Base-by-base conservation (phyloP, 1,284 basidiomycete species). In the Pulveroboletus ridleyi region DNA sequence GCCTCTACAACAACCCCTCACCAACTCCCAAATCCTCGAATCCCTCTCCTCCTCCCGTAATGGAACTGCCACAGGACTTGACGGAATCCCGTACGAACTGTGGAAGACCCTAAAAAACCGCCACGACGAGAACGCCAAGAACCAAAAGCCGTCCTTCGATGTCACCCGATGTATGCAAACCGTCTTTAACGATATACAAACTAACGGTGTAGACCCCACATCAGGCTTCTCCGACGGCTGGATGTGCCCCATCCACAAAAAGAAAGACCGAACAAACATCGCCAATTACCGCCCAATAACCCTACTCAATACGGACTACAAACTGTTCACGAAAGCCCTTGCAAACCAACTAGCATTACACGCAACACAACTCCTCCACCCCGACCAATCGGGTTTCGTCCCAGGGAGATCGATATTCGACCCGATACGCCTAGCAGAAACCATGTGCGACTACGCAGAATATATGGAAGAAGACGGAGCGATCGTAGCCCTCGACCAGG, bases 191-290 rank as follows among this genome's bases (percentile, higher is more conserved):
- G 29, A 69, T 7, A 69, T 69, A 2, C 57, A 69, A 39, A 3
- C 2, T 8, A 4, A 46, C 18, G 10, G n/a, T 0, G 8, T 14
- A 0, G 18, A 29, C 1, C 42, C 42, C 42, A 10, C 42, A 7
- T 10, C 42, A 14, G 10, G 10, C 44, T 65, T 65, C 35, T 49
- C 62, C 0, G 4, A 2, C 0, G 61, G 69, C 0, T 66, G 66
- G 63, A 70, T 70, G 66, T 66, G 58, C 39, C 69, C 62, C 0
- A 10, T 70, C 0, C 70, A 62, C 15, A 69, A 64, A 41, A 70
- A 66, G n/a, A 69, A 70, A 61, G 64, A 70, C 3, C 0, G 13
- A 0, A 52, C 33, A 0, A 33, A 39, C 2, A 70, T 70, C 0
- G 61, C 61, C 6, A 70, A 70, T 22, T 70, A 70, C 17, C 18